These are phyloP conservation scores for Rhizopogon vesiculosus DNA, from an alignment of 768 basidiomycete species.

Conservation along the genomic window DNA sequence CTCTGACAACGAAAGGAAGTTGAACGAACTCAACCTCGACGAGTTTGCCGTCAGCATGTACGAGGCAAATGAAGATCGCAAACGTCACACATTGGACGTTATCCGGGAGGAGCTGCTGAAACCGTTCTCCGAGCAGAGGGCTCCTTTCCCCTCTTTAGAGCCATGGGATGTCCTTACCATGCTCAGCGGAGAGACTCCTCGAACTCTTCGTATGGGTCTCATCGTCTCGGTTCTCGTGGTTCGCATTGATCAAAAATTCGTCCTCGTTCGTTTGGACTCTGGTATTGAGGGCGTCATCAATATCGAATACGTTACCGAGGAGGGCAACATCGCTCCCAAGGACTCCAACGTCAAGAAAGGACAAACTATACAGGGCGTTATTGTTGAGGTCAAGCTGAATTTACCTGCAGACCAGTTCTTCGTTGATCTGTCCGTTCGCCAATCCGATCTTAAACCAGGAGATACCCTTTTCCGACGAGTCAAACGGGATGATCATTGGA, in stretches of 20 bases:
- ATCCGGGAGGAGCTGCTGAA: slow-evolving; percentile 82
- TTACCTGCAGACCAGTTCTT: slow-evolving; percentile 56
- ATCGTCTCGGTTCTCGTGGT: slow-evolving; percentile 74
- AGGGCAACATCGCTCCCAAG: slow-evolving; percentile 31
- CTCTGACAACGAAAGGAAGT: slow-evolving; percentile 68
- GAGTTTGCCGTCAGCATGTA: slow-evolving; percentile 94
- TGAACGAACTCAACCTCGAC: slow-evolving; percentile 89
- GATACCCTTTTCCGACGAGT: slow-evolving; percentile 61
- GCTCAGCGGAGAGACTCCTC: slow-evolving; percentile 88
- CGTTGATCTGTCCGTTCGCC: slow-evolving; percentile 73
- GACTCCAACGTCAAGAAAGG: slow-evolving; percentile 61
- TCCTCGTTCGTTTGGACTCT: slow-evolving; percentile 81
- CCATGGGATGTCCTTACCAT: slow-evolving; percentile 88
- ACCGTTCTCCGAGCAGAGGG: slow-evolving; percentile 77
- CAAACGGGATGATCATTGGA: slow-evolving; percentile 59
- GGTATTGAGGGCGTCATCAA: slow-evolving; percentile 84
- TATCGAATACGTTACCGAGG: slow-evolving; percentile 52
- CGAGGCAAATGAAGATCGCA: slow-evolving; percentile 77
- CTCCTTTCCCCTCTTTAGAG: slow-evolving; percentile 55
- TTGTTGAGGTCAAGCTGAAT: slow-evolving; percentile 67
- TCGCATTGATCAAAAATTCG: slow-evolving; percentile 46
- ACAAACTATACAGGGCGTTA: slow-evolving; percentile 74
- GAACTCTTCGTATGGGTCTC: slow-evolving; percentile 72
- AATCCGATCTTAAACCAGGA: slow-evolving; percentile 53
- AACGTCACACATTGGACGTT: slow-evolving; percentile 83